Evolutionary conservation across 2,329 filamentous ascomycete genomes (phyloP).

Genomic region (Escovopsis weberi): DNA sequence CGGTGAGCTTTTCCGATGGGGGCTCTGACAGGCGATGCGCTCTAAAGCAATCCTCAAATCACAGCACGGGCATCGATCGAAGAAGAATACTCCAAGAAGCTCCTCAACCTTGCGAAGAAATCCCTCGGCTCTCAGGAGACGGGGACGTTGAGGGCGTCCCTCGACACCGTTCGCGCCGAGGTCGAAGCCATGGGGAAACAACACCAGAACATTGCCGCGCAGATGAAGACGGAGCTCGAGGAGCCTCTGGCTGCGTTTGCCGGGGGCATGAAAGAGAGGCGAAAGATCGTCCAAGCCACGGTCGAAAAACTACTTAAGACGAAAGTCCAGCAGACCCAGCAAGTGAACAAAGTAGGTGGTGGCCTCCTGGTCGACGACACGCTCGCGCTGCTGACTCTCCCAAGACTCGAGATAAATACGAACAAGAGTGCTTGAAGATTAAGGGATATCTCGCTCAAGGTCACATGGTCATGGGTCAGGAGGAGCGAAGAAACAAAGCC

Average conservation of each 20-base stretch:
- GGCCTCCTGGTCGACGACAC: background rate
- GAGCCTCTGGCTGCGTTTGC: constrained; percentile 85
- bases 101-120: constrained; percentile 75
- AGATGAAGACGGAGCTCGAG: constrained; percentile 94
- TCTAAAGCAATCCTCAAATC: background rate
- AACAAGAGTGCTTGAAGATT: constrained; percentile 95
- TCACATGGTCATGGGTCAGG: constrained; percentile 99
- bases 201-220: constrained; percentile 73
- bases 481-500: constrained; percentile 96
- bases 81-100: constrained; percentile 87
- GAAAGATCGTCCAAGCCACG: constrained; percentile 89
- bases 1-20: constrained; percentile 32
- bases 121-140: constrained; percentile 76
- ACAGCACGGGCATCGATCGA: constrained; percentile 81
- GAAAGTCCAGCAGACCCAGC: constrained; percentile 80
- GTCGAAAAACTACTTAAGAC: constrained; percentile 89
- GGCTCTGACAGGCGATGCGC: background rate
- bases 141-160: constrained; percentile 67
- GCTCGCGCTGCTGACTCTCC: background rate
- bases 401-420: constrained; percentile 79
- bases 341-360: constrained; percentile 69
- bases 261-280: constrained; percentile 87
- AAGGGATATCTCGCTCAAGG: constrained; percentile 97
- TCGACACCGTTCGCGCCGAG: constrained; percentile 80
- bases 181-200: constrained; percentile 89